phyloP scores from a whole-genome alignment of 495 filamentous ascomycete species.

The Annulohypoxylon moriforme region DNA sequence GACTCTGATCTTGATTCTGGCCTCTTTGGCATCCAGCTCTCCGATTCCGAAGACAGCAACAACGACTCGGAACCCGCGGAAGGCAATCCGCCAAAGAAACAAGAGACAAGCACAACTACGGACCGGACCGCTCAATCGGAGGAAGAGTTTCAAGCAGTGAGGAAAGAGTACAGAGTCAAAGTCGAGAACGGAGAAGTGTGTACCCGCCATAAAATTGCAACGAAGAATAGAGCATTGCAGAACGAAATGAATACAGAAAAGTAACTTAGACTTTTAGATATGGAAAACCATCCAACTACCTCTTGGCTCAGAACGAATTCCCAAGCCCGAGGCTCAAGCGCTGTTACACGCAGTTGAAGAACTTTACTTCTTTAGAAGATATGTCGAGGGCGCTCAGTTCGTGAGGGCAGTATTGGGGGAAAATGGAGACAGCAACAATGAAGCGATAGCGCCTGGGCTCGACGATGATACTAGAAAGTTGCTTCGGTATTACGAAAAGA shows the following conservation, averaged over 20 bases:
- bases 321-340: conserved; percentile 58
- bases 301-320: conserved; percentile 36
- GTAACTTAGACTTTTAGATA: conserved; percentile 47
- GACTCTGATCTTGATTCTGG: conserved; percentile 47
- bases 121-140: conserved; percentile 59
- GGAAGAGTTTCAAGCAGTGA: conserved; percentile 54
- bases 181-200: conserved; percentile 61
- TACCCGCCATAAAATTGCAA: background rate
- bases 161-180: conserved; percentile 52
- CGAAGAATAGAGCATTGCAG: background rate
- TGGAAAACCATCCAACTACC: conserved; percentile 56
- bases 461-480: conserved; percentile 52
- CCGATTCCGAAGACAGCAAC: conserved; percentile 49
- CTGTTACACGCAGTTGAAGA: conserved; percentile 67
- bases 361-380: conserved; percentile 64
- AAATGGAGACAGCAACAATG: conserved; percentile 32
- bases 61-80: conserved; percentile 23
- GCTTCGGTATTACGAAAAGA: conserved; percentile 51
- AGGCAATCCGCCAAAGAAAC: conserved; percentile 16
- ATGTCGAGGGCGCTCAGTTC: conserved; percentile 55
- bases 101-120: conserved; percentile 34
- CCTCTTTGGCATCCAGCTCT: conserved; percentile 55
- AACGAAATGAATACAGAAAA: background rate
- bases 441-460: conserved; percentile 23
- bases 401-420: conserved; percentile 46